phyloP scores from a whole-genome alignment of 441 rosid species.

The Aquilaria agallochum region DNA sequence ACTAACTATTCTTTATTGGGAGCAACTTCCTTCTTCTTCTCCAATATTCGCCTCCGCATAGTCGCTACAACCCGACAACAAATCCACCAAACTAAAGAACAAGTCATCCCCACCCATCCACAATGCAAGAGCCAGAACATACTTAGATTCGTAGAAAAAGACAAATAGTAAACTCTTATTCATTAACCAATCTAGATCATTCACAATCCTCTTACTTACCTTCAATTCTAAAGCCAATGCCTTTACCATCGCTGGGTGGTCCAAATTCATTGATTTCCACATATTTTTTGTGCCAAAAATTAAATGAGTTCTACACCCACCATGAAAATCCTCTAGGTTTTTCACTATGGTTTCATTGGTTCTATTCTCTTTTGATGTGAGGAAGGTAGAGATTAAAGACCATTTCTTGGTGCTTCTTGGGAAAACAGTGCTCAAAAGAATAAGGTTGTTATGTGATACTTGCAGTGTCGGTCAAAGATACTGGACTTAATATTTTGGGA shows the following conservation, averaged over 20 bases:
- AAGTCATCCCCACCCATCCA: too few species aligned
- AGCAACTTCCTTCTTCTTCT: too few species aligned
- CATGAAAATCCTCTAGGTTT: constrained; percentile 47
- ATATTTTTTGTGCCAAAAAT: constrained; percentile 27
- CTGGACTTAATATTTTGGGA: constrained; percentile 47
- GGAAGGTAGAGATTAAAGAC: constrained; percentile 46
- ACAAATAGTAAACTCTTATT: constrained; percentile 19
- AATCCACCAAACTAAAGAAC: too few species aligned
- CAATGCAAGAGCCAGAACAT: too few species aligned
- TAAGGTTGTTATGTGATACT: constrained; percentile 24
- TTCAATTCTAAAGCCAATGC: constrained; percentile 51
- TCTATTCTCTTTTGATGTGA: constrained; percentile 30
- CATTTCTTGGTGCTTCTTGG: constrained; percentile 36
- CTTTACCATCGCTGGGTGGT: constrained; percentile 67
- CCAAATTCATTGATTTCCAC: constrained; percentile 16
- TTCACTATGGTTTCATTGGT: constrained; percentile 30
- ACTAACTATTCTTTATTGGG: too few species aligned
- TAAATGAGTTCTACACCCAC: constrained; percentile 18
- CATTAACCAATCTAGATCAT: constrained; percentile 54
- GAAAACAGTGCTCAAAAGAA: constrained; percentile 46
- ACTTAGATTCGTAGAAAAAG: too few species aligned
- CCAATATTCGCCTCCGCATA: too few species aligned
- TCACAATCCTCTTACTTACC: constrained; percentile 27
- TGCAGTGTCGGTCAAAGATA: constrained; percentile 10
- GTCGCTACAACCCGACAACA: too few species aligned